Evolutionary conservation across 208 protist species (phyloP).

Genomic region (Trypanosoma rangeli): DNA sequence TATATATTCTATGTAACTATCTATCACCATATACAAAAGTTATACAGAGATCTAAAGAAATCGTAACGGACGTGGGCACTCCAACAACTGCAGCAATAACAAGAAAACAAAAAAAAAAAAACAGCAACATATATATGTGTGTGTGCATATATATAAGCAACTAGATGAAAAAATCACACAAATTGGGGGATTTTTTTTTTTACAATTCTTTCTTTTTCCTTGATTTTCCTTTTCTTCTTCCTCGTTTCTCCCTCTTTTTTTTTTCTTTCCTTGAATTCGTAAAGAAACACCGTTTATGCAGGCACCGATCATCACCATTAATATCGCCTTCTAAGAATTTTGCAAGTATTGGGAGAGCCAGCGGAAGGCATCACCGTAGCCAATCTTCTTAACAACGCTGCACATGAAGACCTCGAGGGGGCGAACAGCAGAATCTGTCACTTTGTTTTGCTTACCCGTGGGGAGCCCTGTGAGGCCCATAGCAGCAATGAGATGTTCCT

Average conservation of each 20-base stretch:
- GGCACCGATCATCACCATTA: too few species aligned
- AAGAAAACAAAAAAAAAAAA: constrained; percentile 22
- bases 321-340: constrained; percentile 43
- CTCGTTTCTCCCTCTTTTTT: constrained; percentile 7
- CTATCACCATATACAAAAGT: constrained; percentile 7
- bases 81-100: background rate
- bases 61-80: background rate
- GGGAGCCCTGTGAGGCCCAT: constrained; percentile 93
- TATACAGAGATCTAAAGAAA: background rate
- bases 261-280: constrained; percentile 15
- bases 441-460: constrained; percentile 94
- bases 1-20: background rate
- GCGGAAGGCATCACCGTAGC: constrained; percentile 98
- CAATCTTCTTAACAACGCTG: constrained; percentile 96
- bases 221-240: constrained; percentile 10
- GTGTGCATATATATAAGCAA: constrained; percentile 11
- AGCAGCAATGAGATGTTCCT: constrained; percentile 91
- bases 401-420: constrained; percentile 99
- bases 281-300: constrained; percentile 7
- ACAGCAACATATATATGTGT: background rate
- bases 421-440: constrained; percentile 82
- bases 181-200: background rate
- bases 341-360: constrained; percentile 95
- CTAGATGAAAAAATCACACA: background rate
- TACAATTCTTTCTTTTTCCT: background rate